A percentile compares a stretch with the other conserved stretches of the same genome.
These are phyloP conservation scores for Paracorniculantispora psalliotae DNA, from an alignment of 2,329 filamentous ascomycete genomes.

Conservation along the genomic window DNA sequence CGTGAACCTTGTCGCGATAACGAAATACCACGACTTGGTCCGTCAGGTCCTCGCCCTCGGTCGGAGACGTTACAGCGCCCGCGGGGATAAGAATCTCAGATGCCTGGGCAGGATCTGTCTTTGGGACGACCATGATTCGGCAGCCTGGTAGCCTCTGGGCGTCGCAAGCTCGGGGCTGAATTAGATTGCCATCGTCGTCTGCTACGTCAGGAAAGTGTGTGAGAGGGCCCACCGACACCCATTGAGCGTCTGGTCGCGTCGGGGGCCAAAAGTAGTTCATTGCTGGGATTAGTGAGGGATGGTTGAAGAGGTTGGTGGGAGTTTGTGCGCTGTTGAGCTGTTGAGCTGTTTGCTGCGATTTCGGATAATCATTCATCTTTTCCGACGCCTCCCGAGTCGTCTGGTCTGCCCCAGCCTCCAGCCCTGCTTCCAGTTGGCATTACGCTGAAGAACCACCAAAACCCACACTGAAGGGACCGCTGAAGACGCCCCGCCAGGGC, in stretches of 20 bases:
- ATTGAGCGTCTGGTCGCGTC: conserved; percentile 30
- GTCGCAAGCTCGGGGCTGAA: conserved; percentile 33
- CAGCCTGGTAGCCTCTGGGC: conserved; percentile 46
- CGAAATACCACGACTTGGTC: conserved; percentile 63
- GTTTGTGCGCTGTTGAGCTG: background rate
- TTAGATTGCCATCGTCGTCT: conserved; percentile 33
- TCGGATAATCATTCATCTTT: too few species aligned
- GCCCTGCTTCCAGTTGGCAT: background rate
- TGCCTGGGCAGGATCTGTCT: conserved; percentile 31
- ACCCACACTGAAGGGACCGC: background rate
- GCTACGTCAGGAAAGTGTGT: conserved; percentile 53
- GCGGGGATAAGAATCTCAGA: conserved; percentile 32
- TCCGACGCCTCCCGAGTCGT: too few species aligned
- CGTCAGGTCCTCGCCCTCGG: conserved; percentile 35
- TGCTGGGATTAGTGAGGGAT: background rate
- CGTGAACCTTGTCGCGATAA: conserved; percentile 60
- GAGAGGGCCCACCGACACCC: conserved; percentile 50
- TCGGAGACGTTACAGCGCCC: conserved; percentile 25
- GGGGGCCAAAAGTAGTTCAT: conserved; percentile 22
- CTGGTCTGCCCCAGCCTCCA: too few species aligned
- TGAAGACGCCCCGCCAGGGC: too few species aligned
- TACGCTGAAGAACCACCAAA: background rate
- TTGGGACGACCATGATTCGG: conserved; percentile 52
- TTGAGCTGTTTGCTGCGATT: background rate
- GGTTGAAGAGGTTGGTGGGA: background rate